Evolutionary conservation across 768 basidiomycete species (phyloP), one percentile per base, ranked within the genome.

Genomic region (Polyporus arcularius): DNA sequence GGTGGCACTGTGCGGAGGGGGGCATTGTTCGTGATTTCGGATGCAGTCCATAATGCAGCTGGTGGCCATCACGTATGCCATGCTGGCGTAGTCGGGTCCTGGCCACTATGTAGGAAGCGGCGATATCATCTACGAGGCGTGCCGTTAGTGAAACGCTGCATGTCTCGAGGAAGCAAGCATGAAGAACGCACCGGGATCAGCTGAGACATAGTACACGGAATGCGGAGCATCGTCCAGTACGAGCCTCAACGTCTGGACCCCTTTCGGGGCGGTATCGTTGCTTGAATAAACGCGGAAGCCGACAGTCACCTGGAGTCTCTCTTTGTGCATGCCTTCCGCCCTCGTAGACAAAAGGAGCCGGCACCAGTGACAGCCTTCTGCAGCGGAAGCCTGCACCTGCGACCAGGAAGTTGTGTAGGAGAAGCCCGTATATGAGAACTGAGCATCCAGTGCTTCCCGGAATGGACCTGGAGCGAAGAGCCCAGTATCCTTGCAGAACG

Each of bases 51-150:
- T 31, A 12, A 62, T 26, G 18, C 39, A 35, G 5, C 31, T 16
- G 7, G 26, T 9, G n/a, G 57, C 61, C 38, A 62, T 40, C 3
- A 40, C 11, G 16, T 14, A 35, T 10, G 52, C 21, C 7, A 9
- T 2, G 4, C 12, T 62, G n/a, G 1, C 53, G 30, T 4, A 62
- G 15, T 4, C n/a, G 31, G 18, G 51, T 4, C 16, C 56, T 35
- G 4, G 61, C 50, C 32, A 45, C 16, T 12, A 58, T 46, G 1
- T 28, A 11, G 4, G 56, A n/a, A 1, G 61, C 42, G 6, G 61
- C 52, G n/a, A 56, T 52, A 41, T 62, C 50, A 6, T 58, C 61
- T 62, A 38, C 55, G 28, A 16, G n/a, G 16, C 6, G 15, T n/a
- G 10, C 31, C 9, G 7, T 21, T 12, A 16, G 15, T 31, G 11